These are phyloP conservation scores for Aureobasidium sp. DNA, from an alignment of 2,329 filamentous ascomycete species.

Conservation along the genomic window DNA sequence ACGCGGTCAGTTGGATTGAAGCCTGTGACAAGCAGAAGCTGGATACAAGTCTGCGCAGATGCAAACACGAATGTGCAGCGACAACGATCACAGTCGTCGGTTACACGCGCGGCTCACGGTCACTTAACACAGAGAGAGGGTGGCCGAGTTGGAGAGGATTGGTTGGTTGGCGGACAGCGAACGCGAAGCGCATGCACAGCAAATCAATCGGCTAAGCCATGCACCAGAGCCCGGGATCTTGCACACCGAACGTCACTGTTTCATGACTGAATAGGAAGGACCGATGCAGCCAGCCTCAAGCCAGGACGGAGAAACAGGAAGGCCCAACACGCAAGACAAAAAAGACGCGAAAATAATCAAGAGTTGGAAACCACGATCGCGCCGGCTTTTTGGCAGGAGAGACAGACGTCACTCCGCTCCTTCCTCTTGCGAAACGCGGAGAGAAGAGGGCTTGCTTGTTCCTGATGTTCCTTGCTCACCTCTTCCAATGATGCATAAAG, in stretches of 20 bases:
- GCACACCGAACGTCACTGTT: neutral
- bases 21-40: neutral
- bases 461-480: neutral
- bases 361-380: neutral
- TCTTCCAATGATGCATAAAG: no score
- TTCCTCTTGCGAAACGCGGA: neutral
- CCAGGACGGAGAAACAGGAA: neutral
- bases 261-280: neutral
- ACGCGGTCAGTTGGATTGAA: neutral
- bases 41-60: neutral
- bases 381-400: neutral
- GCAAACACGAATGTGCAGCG: neutral
- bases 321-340: neutral
- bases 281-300: neutral
- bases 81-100: neutral
- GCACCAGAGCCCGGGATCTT: neutral
- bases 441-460: no score
- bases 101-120: slow-evolving; percentile 2
- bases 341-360: neutral
- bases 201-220: slow-evolving; percentile 3
- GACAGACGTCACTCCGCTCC: neutral
- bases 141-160: neutral
- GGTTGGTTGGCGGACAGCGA: neutral
- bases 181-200: slow-evolving; percentile 6
- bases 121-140: neutral